phyloP scores from a whole-genome alignment of 83 land plant species.

The Isoetes engelmannii region DNA sequence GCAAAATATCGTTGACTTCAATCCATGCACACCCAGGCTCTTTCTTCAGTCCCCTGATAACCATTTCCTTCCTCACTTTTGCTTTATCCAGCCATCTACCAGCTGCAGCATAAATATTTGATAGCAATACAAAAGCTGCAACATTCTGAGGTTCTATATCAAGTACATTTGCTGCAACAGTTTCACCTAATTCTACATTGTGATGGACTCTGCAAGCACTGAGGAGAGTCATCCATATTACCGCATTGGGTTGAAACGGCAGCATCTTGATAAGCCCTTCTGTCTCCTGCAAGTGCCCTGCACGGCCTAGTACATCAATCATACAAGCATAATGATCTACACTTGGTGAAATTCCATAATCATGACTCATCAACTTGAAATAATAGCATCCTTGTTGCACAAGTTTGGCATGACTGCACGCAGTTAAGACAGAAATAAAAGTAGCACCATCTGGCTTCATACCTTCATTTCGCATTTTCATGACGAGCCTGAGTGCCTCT shows the following conservation, averaged over 20 bases:
- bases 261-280: slow-evolving; percentile 23
- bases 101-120: slow-evolving; percentile 35
- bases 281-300: slow-evolving; percentile 36
- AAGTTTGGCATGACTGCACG: slow-evolving; percentile 41
- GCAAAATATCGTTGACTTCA: slow-evolving; percentile 26
- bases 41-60: slow-evolving; percentile 25
- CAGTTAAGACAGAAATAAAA: slow-evolving; percentile 35
- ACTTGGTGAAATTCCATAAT: slow-evolving; percentile 27
- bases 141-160: slow-evolving; percentile 23
- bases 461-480: slow-evolving; percentile 1
- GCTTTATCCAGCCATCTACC: slow-evolving; percentile 32
- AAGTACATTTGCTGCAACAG: slow-evolving; percentile 27
- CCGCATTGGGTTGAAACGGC: slow-evolving; percentile 30
- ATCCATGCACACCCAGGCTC: slow-evolving; percentile 33
- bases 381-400: slow-evolving; percentile 30
- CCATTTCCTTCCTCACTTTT: slow-evolving; percentile 28
- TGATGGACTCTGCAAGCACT: slow-evolving; percentile 31
- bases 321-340: slow-evolving; percentile 39
- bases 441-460: slow-evolving; percentile 31
- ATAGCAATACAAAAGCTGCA: slow-evolving; percentile 28
- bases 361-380: slow-evolving; percentile 31
- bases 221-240: slow-evolving; percentile 19
- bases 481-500: too few species aligned
- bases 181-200: slow-evolving; percentile 27
- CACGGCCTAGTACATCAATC: slow-evolving; percentile 22